Conservation (phyloP, 345 rosid species). For the Citrus mangshanensis region DNA sequence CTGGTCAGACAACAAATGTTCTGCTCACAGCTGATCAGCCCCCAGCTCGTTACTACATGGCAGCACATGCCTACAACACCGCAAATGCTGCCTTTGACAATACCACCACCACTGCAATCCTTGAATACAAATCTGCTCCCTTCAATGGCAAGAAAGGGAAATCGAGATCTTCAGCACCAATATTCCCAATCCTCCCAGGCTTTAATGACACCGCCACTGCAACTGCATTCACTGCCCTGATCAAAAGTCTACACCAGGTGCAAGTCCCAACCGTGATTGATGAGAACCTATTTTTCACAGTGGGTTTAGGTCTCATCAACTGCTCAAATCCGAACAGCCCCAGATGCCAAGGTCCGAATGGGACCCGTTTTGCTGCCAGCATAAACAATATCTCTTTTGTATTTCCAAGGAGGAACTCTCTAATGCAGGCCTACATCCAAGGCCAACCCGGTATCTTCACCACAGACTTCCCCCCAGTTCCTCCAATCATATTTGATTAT, state of each 20-base stretch:
- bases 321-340: slow-evolving; percentile 68
- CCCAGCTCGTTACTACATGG: slow-evolving; percentile 73
- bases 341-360: slow-evolving; percentile 91
- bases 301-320: slow-evolving; percentile 80
- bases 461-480: slow-evolving; percentile 78
- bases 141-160: slow-evolving; percentile 38
- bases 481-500: slow-evolving; percentile 68
- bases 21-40: slow-evolving; percentile 69
- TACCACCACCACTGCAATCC: slow-evolving; percentile 80
- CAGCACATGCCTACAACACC: slow-evolving; percentile 55
- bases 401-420: slow-evolving; percentile 53
- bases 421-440: slow-evolving; percentile 91
- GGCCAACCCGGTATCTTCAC: slow-evolving; percentile 73
- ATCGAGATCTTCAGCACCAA: slow-evolving; percentile 44
- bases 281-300: slow-evolving; percentile 68
- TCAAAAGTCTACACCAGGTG: slow-evolving; percentile 52
- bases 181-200: slow-evolving; percentile 72
- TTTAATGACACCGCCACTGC: slow-evolving; percentile 84
- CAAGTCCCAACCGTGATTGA: slow-evolving; percentile 63
- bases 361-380: slow-evolving; percentile 80
- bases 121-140: slow-evolving; percentile 54
- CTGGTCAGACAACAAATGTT: slow-evolving; percentile 80
- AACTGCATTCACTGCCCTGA: slow-evolving; percentile 51
- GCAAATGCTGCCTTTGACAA: slow-evolving; percentile 65
- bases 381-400: slow-evolving; percentile 80